Evolutionary conservation across 768 basidiomycete genomes (phyloP).

Genomic region (Suillus plorans): DNA sequence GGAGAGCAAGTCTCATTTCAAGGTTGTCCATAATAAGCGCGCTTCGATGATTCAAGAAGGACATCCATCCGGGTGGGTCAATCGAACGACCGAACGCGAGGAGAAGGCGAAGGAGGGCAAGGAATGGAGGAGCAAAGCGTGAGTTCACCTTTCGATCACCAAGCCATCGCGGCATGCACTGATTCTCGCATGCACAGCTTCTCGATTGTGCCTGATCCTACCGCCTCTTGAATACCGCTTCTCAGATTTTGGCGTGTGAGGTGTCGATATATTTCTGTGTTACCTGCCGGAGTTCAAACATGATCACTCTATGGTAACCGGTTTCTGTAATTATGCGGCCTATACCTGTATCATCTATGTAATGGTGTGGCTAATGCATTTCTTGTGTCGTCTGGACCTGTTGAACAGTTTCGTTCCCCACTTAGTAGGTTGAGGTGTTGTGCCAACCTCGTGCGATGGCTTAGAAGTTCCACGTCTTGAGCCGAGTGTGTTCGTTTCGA

Average conservation of each 20-base stretch:
- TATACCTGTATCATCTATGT: neutral
- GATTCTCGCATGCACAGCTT: neutral
- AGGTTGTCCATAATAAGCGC: constrained; percentile 72
- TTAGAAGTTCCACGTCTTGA: too few species aligned
- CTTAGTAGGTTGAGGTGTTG: neutral
- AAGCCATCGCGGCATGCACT: neutral
- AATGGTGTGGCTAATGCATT: neutral
- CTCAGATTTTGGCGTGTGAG: neutral
- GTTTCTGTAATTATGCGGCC: neutral
- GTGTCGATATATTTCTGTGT: neutral
- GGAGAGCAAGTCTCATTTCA: constrained; percentile 68
- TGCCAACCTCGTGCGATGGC: neutral
- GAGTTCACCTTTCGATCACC: constrained; percentile 15
- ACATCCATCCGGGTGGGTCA: constrained; percentile 72
- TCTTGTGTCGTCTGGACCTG: neutral
- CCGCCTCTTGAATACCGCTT: neutral
- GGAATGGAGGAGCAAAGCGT: constrained; percentile 58
- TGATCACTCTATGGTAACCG: neutral
- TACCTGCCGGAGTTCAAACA: neutral
- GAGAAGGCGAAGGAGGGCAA: constrained; percentile 42
- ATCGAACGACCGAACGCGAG: constrained; percentile 45
- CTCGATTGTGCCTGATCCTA: neutral
- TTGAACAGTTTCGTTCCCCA: neutral
- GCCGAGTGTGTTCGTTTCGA: too few species aligned
- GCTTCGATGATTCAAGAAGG: constrained; percentile 67